These are phyloP conservation scores for Lepidium sativum DNA, from an alignment of 345 rosid species.

Conservation along the genomic window DNA sequence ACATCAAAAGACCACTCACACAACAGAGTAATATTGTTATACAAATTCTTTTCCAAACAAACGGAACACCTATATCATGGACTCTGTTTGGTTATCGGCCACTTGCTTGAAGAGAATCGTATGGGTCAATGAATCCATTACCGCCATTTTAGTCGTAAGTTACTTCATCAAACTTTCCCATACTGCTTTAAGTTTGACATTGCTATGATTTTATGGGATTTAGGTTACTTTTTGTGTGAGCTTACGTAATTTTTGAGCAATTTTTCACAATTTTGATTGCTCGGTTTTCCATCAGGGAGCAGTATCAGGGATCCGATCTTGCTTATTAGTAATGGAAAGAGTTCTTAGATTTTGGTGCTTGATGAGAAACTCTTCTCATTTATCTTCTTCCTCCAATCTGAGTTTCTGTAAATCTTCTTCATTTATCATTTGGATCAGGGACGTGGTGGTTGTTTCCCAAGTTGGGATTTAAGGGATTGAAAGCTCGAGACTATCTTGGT, in stretches of 20 bases:
- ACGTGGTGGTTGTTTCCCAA: conserved; percentile 73
- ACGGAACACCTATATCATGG: too few species aligned
- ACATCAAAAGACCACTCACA: too few species aligned
- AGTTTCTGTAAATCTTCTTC: background rate
- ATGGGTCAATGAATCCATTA: conserved; percentile 93
- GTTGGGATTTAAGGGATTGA: conserved; percentile 51
- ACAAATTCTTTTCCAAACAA: too few species aligned
- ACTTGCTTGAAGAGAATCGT: conserved; percentile 74
- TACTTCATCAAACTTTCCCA: background rate
- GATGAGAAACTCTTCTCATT: conserved; percentile 74
- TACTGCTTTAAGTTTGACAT: too few species aligned
- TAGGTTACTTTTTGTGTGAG: background rate
- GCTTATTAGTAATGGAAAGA: conserved; percentile 56
- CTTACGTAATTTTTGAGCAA: background rate
- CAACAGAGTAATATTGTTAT: too few species aligned
- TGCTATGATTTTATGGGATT: background rate
- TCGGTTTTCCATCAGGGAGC: conserved; percentile 42
- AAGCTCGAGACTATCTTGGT: conserved; percentile 67
- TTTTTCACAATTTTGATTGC: background rate
- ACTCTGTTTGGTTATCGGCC: conserved; percentile 69
- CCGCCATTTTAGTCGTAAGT: conserved; percentile 71
- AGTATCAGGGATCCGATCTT: conserved; percentile 52
- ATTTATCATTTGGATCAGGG: conserved; percentile 38
- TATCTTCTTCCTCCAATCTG: conserved; percentile 84
- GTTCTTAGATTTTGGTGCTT: conserved; percentile 66